phyloP scores from a whole-genome alignment of 352 stramenopile species.

The Globisporangium radiosum region DNA sequence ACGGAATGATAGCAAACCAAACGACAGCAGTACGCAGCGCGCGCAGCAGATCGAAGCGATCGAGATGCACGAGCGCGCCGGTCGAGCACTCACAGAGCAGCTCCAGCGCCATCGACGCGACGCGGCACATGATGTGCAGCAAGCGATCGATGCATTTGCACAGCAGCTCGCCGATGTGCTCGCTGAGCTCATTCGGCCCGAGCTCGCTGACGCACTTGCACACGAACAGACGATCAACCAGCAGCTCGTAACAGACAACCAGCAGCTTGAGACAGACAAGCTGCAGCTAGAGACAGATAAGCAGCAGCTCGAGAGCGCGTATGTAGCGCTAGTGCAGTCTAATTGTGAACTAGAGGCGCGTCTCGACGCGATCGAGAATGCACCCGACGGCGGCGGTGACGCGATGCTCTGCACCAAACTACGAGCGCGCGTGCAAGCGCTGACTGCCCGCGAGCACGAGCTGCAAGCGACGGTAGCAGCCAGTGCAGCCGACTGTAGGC shows the following conservation, averaged over 20 bases:
- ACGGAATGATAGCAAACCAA: too few species aligned
- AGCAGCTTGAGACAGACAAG: slow-evolving; percentile 15
- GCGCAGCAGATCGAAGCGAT: slow-evolving; percentile 54
- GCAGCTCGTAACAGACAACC: slow-evolving; percentile 29
- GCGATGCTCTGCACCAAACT: slow-evolving; percentile 50
- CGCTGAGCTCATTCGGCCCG: slow-evolving; percentile 23
- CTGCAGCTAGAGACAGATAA: slow-evolving; percentile 27
- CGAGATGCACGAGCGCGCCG: slow-evolving; percentile 41
- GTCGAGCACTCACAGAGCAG: slow-evolving; percentile 30
- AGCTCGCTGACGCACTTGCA: slow-evolving; percentile 31
- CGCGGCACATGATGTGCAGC: slow-evolving; percentile 13
- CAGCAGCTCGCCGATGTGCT: slow-evolving; percentile 21
- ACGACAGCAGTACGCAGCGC: not conserved
- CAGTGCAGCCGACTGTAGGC: slow-evolving; percentile 26
- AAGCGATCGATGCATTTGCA: slow-evolving; percentile 27
- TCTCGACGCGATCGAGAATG: slow-evolving; percentile 31
- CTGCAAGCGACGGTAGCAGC: slow-evolving; percentile 17
- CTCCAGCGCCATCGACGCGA: slow-evolving; percentile 19
- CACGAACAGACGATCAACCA: slow-evolving; percentile 17
- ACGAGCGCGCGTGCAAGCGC: slow-evolving; percentile 19
- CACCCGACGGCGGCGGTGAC: slow-evolving; percentile 31
- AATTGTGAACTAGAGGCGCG: slow-evolving; percentile 23
- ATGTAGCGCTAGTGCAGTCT: slow-evolving; percentile 12
- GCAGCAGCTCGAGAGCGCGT: slow-evolving; percentile 15
- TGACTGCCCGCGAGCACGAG: slow-evolving; percentile 17